Percentiles rank a stretch among this genome's conserved stretches.
phyloP scores from a whole-genome alignment of 345 rosid genomes.

The Punica granatum region DNA sequence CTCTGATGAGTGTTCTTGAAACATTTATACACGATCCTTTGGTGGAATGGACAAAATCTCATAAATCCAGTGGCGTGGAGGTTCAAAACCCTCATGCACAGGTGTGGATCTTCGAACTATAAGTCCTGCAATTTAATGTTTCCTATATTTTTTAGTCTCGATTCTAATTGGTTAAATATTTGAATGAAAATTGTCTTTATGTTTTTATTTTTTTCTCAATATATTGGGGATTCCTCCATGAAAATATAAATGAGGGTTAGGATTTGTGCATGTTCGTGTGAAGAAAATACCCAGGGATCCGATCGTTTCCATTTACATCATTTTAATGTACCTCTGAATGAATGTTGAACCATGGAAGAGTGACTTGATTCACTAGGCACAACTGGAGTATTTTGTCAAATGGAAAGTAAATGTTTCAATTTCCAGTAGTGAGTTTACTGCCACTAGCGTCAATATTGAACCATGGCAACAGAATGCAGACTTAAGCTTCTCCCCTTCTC shows the following conservation, averaged over 20 bases:
- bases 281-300: not conserved
- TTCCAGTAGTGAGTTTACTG: not conserved
- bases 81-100: constrained; percentile 98
- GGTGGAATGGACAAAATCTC: constrained; percentile 96
- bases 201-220: not conserved
- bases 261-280: not conserved
- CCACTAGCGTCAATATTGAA: too few relatives aligned
- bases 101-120: constrained; percentile 30
- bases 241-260: not conserved
- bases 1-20: constrained; percentile 93
- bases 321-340: not conserved
- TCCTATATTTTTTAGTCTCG: not conserved
- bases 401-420: not conserved
- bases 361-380: not conserved
- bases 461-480: too few relatives aligned
- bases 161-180: not conserved
- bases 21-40: constrained; percentile 99
- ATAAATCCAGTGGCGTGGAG: constrained; percentile 95
- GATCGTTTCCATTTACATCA: too few relatives aligned
- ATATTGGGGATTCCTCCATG: not conserved
- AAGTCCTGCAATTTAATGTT: not conserved
- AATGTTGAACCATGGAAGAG: not conserved
- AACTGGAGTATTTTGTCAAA: not conserved
- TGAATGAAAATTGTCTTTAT: not conserved
- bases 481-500: too few relatives aligned